These are phyloP conservation scores for Lichtheimia ramosa DNA, from an alignment of 371 early-diverging fungal genomes.

Conservation along the genomic window DNA sequence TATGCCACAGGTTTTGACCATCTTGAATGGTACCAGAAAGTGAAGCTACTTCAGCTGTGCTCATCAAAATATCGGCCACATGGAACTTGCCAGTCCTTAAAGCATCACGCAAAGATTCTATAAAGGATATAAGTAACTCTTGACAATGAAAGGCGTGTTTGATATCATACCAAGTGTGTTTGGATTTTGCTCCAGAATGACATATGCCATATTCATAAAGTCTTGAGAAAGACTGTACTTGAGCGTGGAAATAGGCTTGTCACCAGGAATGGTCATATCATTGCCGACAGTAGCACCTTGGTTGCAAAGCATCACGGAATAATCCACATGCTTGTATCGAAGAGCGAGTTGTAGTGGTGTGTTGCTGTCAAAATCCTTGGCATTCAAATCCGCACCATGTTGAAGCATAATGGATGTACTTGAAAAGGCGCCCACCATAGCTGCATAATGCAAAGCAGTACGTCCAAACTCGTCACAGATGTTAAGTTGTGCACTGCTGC, in stretches of 20 bases:
- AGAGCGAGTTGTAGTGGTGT: constrained; percentile 52
- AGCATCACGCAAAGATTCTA: constrained; percentile 48
- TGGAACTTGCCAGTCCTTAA: constrained; percentile 52
- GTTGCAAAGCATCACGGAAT: constrained; percentile 53
- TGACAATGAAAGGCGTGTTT: background rate
- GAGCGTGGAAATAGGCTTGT: constrained; percentile 30
- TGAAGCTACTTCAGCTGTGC: constrained; percentile 17
- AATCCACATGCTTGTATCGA: constrained; percentile 51
- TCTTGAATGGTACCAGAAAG: constrained; percentile 12
- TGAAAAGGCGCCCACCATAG: constrained; percentile 56
- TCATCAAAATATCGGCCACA: constrained; percentile 46
- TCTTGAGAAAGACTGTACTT: constrained; percentile 37
- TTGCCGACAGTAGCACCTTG: constrained; percentile 32
- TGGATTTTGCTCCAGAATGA: constrained; percentile 44
- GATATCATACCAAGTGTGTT: constrained; percentile 29
- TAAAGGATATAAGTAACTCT: background rate
- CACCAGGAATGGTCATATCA: constrained; percentile 29
- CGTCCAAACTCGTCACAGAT: constrained; percentile 40
- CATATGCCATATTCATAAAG: constrained; percentile 56
- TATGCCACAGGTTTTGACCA: constrained; percentile 49
- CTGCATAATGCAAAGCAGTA: constrained; percentile 65
- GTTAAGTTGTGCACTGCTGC: constrained; percentile 22
- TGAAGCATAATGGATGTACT: constrained; percentile 46
- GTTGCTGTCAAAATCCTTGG: constrained; percentile 51
- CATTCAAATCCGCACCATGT: constrained; percentile 33